Evolutionary conservation across 2,329 filamentous ascomycete species (phyloP).

Genomic region (Neofusicoccum ribis): DNA sequence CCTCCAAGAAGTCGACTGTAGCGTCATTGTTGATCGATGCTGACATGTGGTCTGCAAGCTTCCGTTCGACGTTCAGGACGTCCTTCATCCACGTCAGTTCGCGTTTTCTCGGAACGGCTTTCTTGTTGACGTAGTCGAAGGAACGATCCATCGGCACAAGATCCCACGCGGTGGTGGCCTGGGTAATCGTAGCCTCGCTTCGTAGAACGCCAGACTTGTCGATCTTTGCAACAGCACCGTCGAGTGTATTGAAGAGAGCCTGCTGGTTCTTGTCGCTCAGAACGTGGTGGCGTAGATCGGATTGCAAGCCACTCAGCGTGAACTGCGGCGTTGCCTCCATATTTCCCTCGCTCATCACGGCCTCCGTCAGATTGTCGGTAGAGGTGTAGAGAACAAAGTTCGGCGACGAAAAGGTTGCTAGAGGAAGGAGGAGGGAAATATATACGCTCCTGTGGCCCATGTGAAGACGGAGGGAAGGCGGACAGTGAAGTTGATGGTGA

Average conservation of each 20-base stretch:
- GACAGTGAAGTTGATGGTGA: no score
- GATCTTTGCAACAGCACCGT: not conserved
- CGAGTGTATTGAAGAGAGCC: not conserved
- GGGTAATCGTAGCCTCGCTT: not conserved
- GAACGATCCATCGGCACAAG: not conserved
- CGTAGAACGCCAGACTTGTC: not conserved
- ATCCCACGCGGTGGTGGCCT: not conserved
- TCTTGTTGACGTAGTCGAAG: not conserved
- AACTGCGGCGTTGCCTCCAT: no score
- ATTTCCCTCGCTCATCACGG: no score
- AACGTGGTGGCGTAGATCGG: not conserved
- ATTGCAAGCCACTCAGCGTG: not conserved
- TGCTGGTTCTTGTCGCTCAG: not conserved
- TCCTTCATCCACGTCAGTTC: not conserved
- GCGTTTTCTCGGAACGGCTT: not conserved
- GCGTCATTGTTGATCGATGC: not conserved
- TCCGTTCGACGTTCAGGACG: not conserved
- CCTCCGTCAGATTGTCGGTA: no score
- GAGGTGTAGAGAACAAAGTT: no score
- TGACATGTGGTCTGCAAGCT: slow-evolving; percentile 1
- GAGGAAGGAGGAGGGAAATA: no score
- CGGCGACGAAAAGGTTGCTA: no score
- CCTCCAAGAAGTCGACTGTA: not conserved
- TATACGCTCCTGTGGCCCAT: no score
- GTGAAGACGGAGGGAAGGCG: no score